Conservation (phyloP, 169 alveolate genomes). For the Eimeria sp. region DNA sequence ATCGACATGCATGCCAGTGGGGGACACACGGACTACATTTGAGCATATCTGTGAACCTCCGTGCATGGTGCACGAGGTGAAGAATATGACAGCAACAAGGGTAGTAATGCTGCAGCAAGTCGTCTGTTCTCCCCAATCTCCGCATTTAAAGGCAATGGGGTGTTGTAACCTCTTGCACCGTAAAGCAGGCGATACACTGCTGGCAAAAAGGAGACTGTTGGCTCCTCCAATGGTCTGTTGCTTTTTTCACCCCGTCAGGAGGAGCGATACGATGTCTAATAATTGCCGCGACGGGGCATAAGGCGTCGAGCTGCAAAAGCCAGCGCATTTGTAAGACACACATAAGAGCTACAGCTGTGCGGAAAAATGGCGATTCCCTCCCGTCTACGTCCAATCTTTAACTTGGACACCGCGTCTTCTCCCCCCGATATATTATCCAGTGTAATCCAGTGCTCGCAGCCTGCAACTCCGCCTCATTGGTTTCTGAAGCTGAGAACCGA, state of each 20-base stretch:
- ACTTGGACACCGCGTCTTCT: neutral
- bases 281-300: neutral
- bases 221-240: neutral
- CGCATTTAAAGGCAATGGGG: neutral
- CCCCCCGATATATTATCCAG: no score
- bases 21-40: neutral
- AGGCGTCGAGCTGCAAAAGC: neutral
- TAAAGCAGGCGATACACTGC: neutral
- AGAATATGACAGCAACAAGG: neutral
- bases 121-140: neutral
- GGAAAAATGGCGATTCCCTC: neutral
- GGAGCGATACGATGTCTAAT: neutral
- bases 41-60: neutral
- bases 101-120: neutral
- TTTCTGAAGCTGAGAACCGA: neutral
- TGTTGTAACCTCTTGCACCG: neutral
- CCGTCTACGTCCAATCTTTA: neutral
- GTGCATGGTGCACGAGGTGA: neutral
- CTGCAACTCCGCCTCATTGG: no score
- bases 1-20: neutral
- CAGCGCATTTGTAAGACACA: neutral
- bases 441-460: no score
- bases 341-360: neutral
- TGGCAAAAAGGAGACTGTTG: neutral
- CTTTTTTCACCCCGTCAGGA: neutral